phyloP scores from a whole-genome alignment of 805 yeast species.

The Wickerhamiella azymoides region DNA sequence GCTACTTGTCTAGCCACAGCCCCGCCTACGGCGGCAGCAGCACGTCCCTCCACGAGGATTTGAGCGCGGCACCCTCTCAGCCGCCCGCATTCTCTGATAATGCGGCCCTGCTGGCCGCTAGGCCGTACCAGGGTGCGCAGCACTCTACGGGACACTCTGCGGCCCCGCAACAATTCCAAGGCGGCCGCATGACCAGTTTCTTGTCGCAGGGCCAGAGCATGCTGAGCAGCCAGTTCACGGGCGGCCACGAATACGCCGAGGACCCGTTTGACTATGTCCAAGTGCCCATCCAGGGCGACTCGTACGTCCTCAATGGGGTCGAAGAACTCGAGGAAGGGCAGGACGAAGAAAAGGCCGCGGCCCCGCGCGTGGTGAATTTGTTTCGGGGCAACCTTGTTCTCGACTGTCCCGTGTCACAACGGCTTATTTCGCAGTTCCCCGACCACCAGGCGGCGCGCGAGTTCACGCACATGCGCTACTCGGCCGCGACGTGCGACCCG shows the following conservation, averaged over 20 bases:
- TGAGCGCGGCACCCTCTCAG: neutral
- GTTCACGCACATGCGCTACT: conserved; percentile 78
- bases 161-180: conserved; percentile 1
- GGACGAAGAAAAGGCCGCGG: conserved; percentile 20
- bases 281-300: conserved; percentile 27
- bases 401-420: conserved; percentile 78
- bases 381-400: conserved; percentile 69
- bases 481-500: conserved; percentile 91
- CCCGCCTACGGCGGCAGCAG: neutral
- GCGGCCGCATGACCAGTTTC: conserved; percentile 2
- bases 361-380: conserved; percentile 35
- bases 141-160: neutral
- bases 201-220: neutral
- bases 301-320: conserved; percentile 26
- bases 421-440: conserved; percentile 42
- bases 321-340: conserved; percentile 11
- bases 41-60: neutral
- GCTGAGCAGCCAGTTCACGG: neutral
- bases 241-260: conserved; percentile 17
- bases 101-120: neutral
- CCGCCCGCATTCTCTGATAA: neutral
- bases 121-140: no score
- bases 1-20: neutral
- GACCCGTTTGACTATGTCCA: conserved; percentile 20
- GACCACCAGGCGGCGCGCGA: conserved; percentile 42